Evolutionary conservation across 2,329 filamentous ascomycete species (phyloP).

Genomic region (Balansia obtecta): DNA sequence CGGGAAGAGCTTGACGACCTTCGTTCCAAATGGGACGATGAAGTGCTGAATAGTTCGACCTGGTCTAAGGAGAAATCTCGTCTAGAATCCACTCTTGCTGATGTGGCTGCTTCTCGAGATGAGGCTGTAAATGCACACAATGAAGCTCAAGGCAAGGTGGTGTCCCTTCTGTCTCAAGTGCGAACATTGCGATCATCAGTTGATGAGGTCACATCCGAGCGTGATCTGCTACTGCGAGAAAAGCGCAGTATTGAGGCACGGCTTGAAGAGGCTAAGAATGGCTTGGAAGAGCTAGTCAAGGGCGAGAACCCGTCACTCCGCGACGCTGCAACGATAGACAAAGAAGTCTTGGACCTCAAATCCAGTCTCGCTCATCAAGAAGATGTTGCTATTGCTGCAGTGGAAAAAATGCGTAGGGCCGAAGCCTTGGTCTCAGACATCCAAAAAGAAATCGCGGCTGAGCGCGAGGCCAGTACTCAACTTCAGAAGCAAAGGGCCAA

Average conservation of each 20-base stretch:
- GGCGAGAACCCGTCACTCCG: constrained; percentile 80
- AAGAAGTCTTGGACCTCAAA: constrained; percentile 81
- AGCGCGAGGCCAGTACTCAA: constrained; percentile 69
- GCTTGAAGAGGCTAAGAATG: constrained; percentile 74
- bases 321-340: constrained; percentile 79
- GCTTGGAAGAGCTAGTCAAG: constrained; percentile 75
- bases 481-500: constrained; percentile 83
- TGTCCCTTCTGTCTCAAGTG: constrained; percentile 81
- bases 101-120: constrained; percentile 82
- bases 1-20: constrained; percentile 95
- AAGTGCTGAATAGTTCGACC: constrained; percentile 92
- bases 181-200: constrained; percentile 70
- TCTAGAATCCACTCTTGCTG: constrained; percentile 77
- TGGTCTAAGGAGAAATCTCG: constrained; percentile 97
- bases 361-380: constrained; percentile 82
- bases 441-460: constrained; percentile 80
- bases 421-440: constrained; percentile 80
- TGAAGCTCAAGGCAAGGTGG: constrained; percentile 86
- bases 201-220: constrained; percentile 75
- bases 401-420: constrained; percentile 93
- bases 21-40: constrained; percentile 93
- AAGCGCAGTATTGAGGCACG: constrained; percentile 81
- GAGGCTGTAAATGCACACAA: constrained; percentile 90
- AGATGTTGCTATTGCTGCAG: constrained; percentile 79
- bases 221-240: constrained; percentile 73